Conservation (phyloP, 345 rosid species). For the Lepidium didymum region DNA sequence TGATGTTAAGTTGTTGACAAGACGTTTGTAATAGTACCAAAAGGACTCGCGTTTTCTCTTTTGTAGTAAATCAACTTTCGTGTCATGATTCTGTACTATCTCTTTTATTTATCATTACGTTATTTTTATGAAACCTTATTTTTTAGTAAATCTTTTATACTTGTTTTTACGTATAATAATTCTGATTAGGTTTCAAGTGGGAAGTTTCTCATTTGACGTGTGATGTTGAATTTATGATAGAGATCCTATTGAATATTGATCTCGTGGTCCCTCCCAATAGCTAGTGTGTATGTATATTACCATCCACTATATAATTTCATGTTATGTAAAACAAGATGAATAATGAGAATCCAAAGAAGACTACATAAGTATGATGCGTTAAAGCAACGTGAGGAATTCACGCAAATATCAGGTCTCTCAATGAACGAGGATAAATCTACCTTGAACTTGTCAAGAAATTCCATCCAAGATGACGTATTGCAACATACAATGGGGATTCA, state of each 20-base stretch:
- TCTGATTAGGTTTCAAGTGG: neutral
- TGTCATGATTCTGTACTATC: constrained; percentile 2
- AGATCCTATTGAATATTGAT: constrained; percentile 7
- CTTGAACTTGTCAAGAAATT: too few relatives aligned
- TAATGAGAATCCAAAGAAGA: neutral
- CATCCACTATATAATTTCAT: neutral
- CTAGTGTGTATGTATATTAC: neutral
- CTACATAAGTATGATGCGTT: too few relatives aligned
- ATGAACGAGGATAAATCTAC: too few relatives aligned
- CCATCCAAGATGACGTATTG: too few relatives aligned
- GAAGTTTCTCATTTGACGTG: constrained; percentile 23
- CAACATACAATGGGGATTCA: too few relatives aligned
- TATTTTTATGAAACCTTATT: neutral
- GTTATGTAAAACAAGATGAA: neutral
- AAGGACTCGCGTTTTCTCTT: neutral
- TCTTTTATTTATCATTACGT: neutral
- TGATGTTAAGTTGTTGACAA: neutral
- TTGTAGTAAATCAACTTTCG: neutral
- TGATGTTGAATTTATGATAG: constrained; percentile 19
- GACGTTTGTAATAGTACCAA: neutral
- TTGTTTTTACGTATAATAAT: too few relatives aligned
- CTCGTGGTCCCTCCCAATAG: constrained; percentile 20
- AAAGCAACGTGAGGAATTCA: too few relatives aligned
- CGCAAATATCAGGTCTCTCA: too few relatives aligned
- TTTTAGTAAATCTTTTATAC: neutral